Evolutionary conservation across 192 early-diverging fungal genomes (phyloP).

Genomic region (Thamnidium elegans): DNA sequence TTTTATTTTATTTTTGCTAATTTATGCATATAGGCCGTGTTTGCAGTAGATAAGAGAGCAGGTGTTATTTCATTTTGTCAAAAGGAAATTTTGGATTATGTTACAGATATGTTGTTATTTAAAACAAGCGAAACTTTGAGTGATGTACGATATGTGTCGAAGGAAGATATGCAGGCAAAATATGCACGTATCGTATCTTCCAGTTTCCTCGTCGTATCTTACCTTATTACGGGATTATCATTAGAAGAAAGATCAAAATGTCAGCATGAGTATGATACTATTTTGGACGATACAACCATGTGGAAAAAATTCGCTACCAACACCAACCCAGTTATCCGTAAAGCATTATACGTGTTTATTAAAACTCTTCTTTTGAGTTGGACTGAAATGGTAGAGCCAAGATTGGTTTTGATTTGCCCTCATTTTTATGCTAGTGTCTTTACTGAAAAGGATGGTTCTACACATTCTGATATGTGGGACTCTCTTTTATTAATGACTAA

Average conservation of each 20-base stretch:
- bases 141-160: slow-evolving; percentile 70
- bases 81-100: slow-evolving; percentile 67
- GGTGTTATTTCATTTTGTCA: slow-evolving; percentile 80
- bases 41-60: slow-evolving; percentile 71
- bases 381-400: slow-evolving; percentile 43
- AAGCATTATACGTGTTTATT: slow-evolving; percentile 59
- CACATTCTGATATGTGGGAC: slow-evolving; percentile 85
- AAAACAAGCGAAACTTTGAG: slow-evolving; percentile 83
- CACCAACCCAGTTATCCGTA: slow-evolving; percentile 50
- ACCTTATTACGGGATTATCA: slow-evolving; percentile 46
- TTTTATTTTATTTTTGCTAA: slow-evolving; percentile 5
- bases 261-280: slow-evolving; percentile 36
- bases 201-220: slow-evolving; percentile 54
- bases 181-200: slow-evolving; percentile 66
- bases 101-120: slow-evolving; percentile 63
- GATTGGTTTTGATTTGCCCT: slow-evolving; percentile 47
- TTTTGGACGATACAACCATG: slow-evolving; percentile 51
- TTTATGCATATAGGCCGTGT: slow-evolving; percentile 56
- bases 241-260: slow-evolving; percentile 25
- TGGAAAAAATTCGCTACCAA: slow-evolving; percentile 51
- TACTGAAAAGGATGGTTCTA: slow-evolving; percentile 66
- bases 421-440: slow-evolving; percentile 66
- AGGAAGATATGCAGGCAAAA: slow-evolving; percentile 73
- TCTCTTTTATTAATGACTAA: slow-evolving; percentile 76
- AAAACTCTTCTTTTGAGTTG: slow-evolving; percentile 46